These are phyloP conservation scores for Prunus yedoensis DNA, from an alignment of 331 rosid species.

Conservation along the genomic window DNA sequence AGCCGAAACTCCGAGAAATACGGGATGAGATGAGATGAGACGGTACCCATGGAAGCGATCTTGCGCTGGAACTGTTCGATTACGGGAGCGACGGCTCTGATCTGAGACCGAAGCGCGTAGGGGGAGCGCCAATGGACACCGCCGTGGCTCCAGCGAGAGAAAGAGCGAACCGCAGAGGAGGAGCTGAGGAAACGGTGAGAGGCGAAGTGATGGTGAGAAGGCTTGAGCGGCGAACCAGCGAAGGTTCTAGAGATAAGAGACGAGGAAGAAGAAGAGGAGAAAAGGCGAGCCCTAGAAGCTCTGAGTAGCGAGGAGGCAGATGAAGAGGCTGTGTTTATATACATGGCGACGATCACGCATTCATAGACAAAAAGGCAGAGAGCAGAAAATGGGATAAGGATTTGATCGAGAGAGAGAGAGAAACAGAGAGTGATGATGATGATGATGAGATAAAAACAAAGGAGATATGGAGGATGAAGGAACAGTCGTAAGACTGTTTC, in stretches of 20 bases:
- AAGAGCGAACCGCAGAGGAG: slow-evolving; percentile 40
- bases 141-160: slow-evolving; percentile 86
- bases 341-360: slow-evolving; percentile 54
- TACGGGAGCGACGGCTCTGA: slow-evolving; percentile 84
- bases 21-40: slow-evolving; percentile 10
- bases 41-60: slow-evolving; percentile 80
- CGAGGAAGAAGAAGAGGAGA: slow-evolving; percentile 33
- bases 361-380: slow-evolving; percentile 18
- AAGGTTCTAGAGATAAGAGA: slow-evolving; percentile 43
- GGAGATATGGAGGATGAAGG: slow-evolving; percentile 17
- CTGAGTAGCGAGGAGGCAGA: slow-evolving; percentile 68
- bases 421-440: slow-evolving; percentile 1
- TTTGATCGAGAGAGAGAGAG: not conserved
- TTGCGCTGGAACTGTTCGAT: slow-evolving; percentile 75
- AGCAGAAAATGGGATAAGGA: slow-evolving; percentile 14
- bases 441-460: slow-evolving; percentile 1
- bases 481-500: slow-evolving; percentile 15
- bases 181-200: slow-evolving; percentile 39
- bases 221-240: slow-evolving; percentile 13
- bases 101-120: slow-evolving; percentile 72
- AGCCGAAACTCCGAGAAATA: slow-evolving; percentile 9
- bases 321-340: slow-evolving; percentile 42
- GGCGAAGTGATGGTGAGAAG: slow-evolving; percentile 20
- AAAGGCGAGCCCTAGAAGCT: slow-evolving; percentile 54
- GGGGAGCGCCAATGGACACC: slow-evolving; percentile 76